Evolutionary conservation across 345 rosid species (phyloP).

Genomic region (Bruguiera gymnorhiza): DNA sequence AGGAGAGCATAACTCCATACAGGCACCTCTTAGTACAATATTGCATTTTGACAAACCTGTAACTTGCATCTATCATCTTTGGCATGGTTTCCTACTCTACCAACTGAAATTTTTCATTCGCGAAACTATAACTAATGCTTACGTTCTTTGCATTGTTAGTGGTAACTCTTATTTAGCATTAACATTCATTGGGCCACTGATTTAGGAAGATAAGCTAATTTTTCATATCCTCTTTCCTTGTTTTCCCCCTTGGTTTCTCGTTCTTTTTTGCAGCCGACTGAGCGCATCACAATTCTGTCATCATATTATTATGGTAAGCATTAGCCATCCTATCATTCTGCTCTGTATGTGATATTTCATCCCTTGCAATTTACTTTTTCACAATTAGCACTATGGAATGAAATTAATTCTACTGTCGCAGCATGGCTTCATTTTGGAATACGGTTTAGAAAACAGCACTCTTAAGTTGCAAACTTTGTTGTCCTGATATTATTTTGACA

Average conservation of each 20-base stretch:
- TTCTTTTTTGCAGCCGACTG: slow-evolving; percentile 49
- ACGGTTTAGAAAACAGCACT: not conserved
- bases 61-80: not conserved
- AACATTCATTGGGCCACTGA: not conserved
- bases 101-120: not conserved
- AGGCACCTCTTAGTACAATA: too few relatives aligned
- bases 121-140: not conserved
- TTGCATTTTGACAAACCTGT: not conserved
- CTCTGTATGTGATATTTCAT: too few relatives aligned
- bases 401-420: too few relatives aligned
- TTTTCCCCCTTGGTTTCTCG: not conserved
- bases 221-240: not conserved
- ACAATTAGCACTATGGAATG: too few relatives aligned
- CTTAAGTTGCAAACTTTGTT: not conserved
- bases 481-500: not conserved
- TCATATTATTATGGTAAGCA: slow-evolving; percentile 73
- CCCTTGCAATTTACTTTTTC: too few relatives aligned
- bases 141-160: not conserved
- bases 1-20: not conserved
- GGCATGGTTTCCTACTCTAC: not conserved
- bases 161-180: slow-evolving; percentile 7
- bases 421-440: not conserved
- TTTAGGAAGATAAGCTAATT: slow-evolving; percentile 14
- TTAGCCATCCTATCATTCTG: not conserved
- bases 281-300: slow-evolving; percentile 80